Percentiles rank a stretch among this genome's conserved stretches.
phyloP scores from a whole-genome alignment of 208 protist genomes.

The Trichomonas tenax region DNA sequence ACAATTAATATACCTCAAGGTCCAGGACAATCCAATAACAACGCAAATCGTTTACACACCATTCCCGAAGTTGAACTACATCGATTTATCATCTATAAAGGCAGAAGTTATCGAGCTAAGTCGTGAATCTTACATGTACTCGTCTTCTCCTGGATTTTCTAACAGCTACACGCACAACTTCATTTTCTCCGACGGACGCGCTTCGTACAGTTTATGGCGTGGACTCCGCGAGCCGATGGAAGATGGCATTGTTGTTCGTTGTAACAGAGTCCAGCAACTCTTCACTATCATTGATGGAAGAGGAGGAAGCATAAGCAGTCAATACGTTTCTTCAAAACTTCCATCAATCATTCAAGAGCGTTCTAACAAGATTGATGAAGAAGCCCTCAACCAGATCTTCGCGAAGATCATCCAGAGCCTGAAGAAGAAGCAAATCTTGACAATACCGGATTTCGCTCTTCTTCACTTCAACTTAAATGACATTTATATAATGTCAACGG shows the following conservation, averaged over 20 bases:
- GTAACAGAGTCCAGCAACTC: not conserved
- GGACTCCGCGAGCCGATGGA: not conserved
- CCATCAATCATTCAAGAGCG: not conserved
- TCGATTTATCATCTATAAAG: not conserved
- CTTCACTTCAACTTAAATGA: not conserved
- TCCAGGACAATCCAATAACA: not conserved
- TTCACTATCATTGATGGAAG: not conserved
- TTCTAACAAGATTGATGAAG: not conserved
- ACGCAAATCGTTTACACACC: not conserved
- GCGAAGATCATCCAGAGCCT: not conserved
- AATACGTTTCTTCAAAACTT: not conserved
- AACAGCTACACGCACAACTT: not conserved
- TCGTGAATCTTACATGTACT: not conserved
- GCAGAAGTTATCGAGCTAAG: not conserved
- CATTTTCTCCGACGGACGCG: not conserved
- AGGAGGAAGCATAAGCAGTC: not conserved
- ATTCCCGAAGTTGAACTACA: not conserved
- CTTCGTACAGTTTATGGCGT: not conserved
- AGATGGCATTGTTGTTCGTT: not conserved
- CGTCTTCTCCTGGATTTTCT: not conserved
- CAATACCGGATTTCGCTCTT: not conserved
- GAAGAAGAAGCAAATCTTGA: not conserved
- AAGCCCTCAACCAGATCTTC: not conserved
- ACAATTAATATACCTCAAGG: not conserved
- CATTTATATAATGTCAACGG: not conserved